Base-by-base conservation (phyloP, 805 yeast species). In the Yarrowia sp. region DNA sequence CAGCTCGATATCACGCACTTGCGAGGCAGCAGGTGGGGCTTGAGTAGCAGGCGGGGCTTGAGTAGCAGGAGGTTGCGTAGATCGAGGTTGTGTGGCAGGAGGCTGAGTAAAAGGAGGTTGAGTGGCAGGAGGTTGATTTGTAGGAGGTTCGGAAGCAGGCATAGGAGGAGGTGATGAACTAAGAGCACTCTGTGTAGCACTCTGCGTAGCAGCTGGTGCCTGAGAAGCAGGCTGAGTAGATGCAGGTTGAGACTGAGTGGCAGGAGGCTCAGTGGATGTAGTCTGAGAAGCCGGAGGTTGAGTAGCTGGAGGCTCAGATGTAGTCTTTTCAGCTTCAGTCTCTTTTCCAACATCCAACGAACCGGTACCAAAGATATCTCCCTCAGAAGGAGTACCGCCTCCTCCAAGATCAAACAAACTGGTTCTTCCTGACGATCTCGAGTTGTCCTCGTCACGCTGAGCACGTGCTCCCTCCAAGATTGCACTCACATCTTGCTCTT, bases 381-480 rank as follows among this genome's bases (percentile, higher is more conserved):
- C 52, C 35, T 46, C 50, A n/a, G 26, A 16, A 11, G 48, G 48
- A 19, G 26, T 45, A 38, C 9, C 61, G 5, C 42, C 8, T 3
- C 16, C 59, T 26, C 61, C 61, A 7, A 56, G 19, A 59, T 59
- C 65, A 59, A 59, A 59, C 35, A 59, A 15, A 45, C 65, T 59
- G 3, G 7, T 5, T 11, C 65, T n/a, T 11, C 52, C 65, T 2
- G 50, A 42, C 4, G 41, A 35, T 36, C 65, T n/a, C 12, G 65
- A 59, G n/a, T 43, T 59, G 41, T 59, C 65, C 50, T 59, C 40
- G 8, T 59, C 52, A 1, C 65, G 41, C 22, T 59, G 65, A 8
- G 65, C 65, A 3, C 65, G 50, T 7, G 65, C 65, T 11, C 65
- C 65, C 16, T 59, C 65, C n/a, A 59, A 14, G 5, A 59, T 42